These are phyloP conservation scores for Fistulinella prunicolor DNA, from an alignment of 768 basidiomycete genomes.

Conservation along the genomic window DNA sequence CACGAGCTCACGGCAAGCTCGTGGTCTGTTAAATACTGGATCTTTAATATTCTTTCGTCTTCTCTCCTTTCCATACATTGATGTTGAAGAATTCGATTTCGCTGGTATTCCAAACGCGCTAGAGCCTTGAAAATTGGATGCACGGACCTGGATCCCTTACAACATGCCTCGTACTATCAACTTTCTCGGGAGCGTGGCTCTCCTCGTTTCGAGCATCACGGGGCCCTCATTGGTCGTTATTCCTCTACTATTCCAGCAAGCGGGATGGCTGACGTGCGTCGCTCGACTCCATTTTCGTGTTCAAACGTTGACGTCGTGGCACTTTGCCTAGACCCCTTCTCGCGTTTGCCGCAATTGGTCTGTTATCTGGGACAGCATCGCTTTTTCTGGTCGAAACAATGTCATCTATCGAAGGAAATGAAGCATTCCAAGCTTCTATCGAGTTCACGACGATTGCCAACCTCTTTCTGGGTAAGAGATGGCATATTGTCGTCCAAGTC, in stretches of 20 bases:
- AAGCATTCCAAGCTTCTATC: constrained; percentile 20
- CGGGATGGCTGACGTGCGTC: constrained; percentile 27
- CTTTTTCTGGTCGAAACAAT: constrained; percentile 22
- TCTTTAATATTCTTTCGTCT: background rate
- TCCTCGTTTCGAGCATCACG: constrained; percentile 25
- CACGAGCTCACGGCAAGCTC: background rate
- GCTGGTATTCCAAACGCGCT: background rate
- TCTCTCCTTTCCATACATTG: background rate
- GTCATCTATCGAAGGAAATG: constrained; percentile 27
- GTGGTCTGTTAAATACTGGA: background rate
- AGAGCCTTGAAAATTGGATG: background rate
- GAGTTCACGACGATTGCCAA: constrained; percentile 27
- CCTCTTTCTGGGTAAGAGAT: constrained; percentile 24
- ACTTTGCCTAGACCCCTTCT: constrained; percentile 14
- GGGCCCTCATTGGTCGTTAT: constrained; percentile 23
- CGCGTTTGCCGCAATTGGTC: constrained; percentile 14
- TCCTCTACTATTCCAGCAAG: constrained; percentile 23
- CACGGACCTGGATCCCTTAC: background rate
- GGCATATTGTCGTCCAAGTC: constrained; percentile 20
- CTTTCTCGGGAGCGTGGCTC: constrained; percentile 23
- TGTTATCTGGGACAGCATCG: constrained; percentile 19
- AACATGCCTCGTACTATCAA: constrained; percentile 22
- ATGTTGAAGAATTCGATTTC: background rate
- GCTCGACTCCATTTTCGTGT: background rate
- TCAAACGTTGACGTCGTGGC: background rate